Base-by-base conservation (phyloP, 2,329 filamentous ascomycete genomes). In the Aspergillus quadricinctus region DNA sequence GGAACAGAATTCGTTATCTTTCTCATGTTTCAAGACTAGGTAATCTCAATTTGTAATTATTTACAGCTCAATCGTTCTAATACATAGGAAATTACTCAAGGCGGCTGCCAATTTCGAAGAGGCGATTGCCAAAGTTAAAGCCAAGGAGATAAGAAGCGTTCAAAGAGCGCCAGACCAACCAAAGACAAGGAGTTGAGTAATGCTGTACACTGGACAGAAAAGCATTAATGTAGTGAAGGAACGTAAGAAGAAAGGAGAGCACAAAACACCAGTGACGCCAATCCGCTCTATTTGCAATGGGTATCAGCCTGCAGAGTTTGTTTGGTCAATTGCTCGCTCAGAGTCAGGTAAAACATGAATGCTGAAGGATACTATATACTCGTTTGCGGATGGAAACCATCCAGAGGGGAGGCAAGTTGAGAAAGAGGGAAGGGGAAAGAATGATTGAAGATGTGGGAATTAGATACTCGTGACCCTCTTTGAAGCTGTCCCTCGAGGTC, bases 401-500 rank as follows among this genome's bases (percentile, higher is more conserved):
- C 23, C 19, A 46, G n/a, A 19, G 45, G 21, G 21, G 25, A 25
- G 29, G 31, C 29, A 37, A 48, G 50, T 52, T 43, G 4, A 40
- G 52, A 45, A 25, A 49, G 31, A 37, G 5, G 27, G 31, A 41
- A 40, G 37, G 49, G 27, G 25, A 50, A 29, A 41, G 8, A 25
- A 54, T 35, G 50, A 23, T 23, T 54, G 14, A 46, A 29, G 27
- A 51, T 40, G 17, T 35, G 52, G 35, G 23, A n/a, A 50, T 74
- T 62, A 78, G 52, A 78, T 72, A 56, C 74, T 78, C 25, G 75
- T 77, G 50, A 79, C 71, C 54, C 77, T 65, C 60, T 76, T 74
- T 17, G 71, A 72, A 23, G 66, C 68, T n/a, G 65, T 63, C n/a
- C 66, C 65, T 48, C 69, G 72, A 19, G 80, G 79, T 57, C 81